These are phyloP conservation scores for Dissophora ornata DNA, from an alignment of 192 early-diverging fungal species.

Conservation along the genomic window DNA sequence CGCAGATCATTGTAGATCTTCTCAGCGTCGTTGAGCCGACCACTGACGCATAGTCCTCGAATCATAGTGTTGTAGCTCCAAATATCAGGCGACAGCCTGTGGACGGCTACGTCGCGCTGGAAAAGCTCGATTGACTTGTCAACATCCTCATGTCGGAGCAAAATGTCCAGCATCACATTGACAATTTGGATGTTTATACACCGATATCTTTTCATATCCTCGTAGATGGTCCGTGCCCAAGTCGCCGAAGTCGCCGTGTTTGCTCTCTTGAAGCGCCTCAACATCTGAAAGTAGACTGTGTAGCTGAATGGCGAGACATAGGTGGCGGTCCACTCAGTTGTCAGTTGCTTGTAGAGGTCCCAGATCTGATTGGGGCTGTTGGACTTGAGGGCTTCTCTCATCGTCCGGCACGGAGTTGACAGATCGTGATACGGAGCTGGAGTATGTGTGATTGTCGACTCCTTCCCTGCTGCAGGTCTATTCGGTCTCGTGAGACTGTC, in stretches of 20 bases:
- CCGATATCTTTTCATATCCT: constrained; percentile 32
- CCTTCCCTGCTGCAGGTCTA: no score
- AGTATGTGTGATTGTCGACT: no score
- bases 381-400: constrained; percentile 27
- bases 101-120: neutral
- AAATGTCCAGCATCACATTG: constrained; percentile 35
- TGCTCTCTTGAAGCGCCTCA: constrained; percentile 24
- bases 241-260: constrained; percentile 4
- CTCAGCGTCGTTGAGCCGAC: constrained; percentile 7
- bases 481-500: no score
- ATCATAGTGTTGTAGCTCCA: constrained; percentile 49
- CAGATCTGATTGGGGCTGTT: constrained; percentile 33
- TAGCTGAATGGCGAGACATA: neutral
- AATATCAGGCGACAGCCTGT: neutral
- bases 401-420: constrained; percentile 9
- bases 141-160: constrained; percentile 26
- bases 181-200: constrained; percentile 8
- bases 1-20: constrained; percentile 40
- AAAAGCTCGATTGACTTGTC: constrained; percentile 29
- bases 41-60: constrained; percentile 12
- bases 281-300: constrained; percentile 25
- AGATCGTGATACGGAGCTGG: no score
- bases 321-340: neutral
- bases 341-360: constrained; percentile 28
- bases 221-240: constrained; percentile 29